Evolutionary conservation across 2,329 filamentous ascomycete genomes (phyloP).

Genomic region (Gyromitra esculenta): DNA sequence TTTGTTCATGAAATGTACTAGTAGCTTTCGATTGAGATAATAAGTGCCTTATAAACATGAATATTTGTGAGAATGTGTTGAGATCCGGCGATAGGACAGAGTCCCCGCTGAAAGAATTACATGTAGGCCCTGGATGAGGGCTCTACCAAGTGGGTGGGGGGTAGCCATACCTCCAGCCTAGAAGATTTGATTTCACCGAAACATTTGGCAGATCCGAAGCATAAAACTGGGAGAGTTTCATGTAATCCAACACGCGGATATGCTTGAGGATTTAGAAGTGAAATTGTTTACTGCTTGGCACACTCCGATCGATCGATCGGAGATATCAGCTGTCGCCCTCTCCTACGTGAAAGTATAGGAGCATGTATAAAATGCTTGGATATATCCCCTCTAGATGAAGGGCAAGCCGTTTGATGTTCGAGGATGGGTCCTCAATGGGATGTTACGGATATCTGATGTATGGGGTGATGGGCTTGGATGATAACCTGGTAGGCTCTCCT

Average conservation of each 20-base stretch:
- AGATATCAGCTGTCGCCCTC: not conserved
- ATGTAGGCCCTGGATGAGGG: too few relatives aligned
- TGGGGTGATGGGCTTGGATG: not conserved
- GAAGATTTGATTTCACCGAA: not conserved
- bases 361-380: not conserved
- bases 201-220: not conserved
- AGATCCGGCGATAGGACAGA: not conserved
- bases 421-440: not conserved
- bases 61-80: not conserved
- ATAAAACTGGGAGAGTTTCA: not conserved
- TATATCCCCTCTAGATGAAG: not conserved
- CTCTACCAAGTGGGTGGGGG: too few relatives aligned
- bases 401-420: not conserved
- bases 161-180: not conserved
- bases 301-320: not conserved
- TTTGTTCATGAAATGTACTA: slow-evolving; percentile 7
- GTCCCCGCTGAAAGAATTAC: not conserved
- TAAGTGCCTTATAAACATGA: not conserved
- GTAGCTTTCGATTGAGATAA: not conserved
- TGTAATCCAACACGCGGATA: not conserved
- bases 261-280: not conserved
- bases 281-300: not conserved
- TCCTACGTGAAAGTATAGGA: not conserved
- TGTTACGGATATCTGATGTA: not conserved
- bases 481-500: not conserved